A percentile compares a stretch with the other conserved stretches of the same genome.
These are phyloP conservation scores for Fraxinus velutina DNA, from an alignment of 305 asterid genomes.

Conservation along the genomic window DNA sequence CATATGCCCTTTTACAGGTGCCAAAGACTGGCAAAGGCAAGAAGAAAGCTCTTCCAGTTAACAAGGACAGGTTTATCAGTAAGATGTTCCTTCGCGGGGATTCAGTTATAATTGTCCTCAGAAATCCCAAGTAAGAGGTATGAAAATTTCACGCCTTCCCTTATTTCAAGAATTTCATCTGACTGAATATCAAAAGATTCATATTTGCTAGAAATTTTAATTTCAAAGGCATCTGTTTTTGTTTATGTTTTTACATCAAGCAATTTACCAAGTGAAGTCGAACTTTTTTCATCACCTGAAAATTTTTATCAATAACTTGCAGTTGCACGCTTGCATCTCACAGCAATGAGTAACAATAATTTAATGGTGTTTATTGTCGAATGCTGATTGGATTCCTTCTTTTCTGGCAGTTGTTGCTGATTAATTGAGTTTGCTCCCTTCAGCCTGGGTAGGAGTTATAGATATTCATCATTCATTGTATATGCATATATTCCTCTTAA, in stretches of 20 bases:
- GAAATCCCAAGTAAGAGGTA: constrained; percentile 75
- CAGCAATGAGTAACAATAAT: background rate
- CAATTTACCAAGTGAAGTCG: background rate
- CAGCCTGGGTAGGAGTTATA: background rate
- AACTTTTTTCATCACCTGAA: background rate
- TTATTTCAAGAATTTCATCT: background rate
- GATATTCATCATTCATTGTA: background rate
- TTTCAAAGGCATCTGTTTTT: background rate
- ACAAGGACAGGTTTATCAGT: constrained; percentile 88
- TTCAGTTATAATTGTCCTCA: constrained; percentile 85
- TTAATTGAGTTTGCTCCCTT: background rate
- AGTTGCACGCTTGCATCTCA: background rate
- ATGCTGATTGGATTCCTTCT: background rate
- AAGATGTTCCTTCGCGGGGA: constrained; percentile 97
- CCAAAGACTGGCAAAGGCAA: constrained; percentile 97
- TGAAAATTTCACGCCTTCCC: background rate
- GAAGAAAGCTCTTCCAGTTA: constrained; percentile 86
- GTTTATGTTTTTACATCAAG: background rate
- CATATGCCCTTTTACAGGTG: constrained; percentile 35
- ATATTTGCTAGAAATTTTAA: background rate
- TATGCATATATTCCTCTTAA: background rate
- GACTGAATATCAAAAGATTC: background rate
- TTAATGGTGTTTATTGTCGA: background rate
- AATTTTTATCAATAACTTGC: background rate
- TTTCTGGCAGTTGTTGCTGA: background rate